phyloP scores from a whole-genome alignment of 768 basidiomycete genomes.

The Suillus weaverae region DNA sequence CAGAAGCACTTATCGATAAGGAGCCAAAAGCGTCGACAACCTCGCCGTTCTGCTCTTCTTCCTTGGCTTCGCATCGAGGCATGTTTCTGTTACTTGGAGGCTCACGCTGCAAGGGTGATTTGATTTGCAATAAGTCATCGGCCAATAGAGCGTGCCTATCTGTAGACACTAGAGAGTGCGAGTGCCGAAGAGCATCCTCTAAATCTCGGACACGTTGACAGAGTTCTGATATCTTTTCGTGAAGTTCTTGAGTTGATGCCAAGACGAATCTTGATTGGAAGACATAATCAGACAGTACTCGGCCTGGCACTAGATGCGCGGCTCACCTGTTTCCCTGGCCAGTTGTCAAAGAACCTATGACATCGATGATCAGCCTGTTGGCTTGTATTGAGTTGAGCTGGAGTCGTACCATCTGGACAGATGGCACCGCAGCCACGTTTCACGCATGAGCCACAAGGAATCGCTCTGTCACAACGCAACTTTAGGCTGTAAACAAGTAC shows the following conservation, averaged over 20 bases:
- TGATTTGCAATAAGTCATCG: constrained; percentile 73
- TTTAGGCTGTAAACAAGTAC: constrained; percentile 23
- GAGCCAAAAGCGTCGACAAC: constrained; percentile 81
- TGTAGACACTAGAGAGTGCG: constrained; percentile 56
- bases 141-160: constrained; percentile 67
- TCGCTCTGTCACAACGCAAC: constrained; percentile 62
- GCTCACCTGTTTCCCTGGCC: constrained; percentile 78
- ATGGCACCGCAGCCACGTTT: constrained; percentile 81
- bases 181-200: constrained; percentile 65
- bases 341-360: constrained; percentile 71
- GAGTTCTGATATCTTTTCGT: constrained; percentile 78
- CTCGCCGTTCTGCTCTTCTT: constrained; percentile 65
- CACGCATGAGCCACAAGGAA: constrained; percentile 79
- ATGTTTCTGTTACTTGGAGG: constrained; percentile 43
- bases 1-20: constrained; percentile 68
- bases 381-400: constrained; percentile 12
- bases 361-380: constrained; percentile 19
- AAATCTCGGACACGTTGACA: constrained; percentile 73
- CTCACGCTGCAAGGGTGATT: constrained; percentile 75
- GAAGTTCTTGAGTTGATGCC: constrained; percentile 77
- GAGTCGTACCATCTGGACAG: constrained; percentile 68
- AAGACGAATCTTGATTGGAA: constrained; percentile 62
- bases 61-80: constrained; percentile 43
- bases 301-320: background rate
- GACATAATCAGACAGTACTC: constrained; percentile 5